Base-by-base conservation (phyloP, 306 rosid genomes). In the Prunus mume region DNA sequence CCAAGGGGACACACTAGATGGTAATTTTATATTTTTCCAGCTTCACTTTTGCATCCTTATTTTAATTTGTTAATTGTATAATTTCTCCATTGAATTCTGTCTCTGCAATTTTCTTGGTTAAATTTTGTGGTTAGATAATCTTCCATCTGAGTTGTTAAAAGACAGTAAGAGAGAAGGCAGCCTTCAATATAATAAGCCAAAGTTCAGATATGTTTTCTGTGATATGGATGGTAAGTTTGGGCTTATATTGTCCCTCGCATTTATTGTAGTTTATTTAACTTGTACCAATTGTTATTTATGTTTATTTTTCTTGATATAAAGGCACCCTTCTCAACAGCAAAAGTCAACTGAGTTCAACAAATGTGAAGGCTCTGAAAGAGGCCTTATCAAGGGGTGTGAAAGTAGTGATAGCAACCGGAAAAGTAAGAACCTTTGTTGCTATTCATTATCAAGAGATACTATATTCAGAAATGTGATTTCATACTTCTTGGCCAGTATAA, bases 381-480 rank as follows among this genome's bases (percentile, higher is more conserved):
- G 99, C 89, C 45, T 62, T 83, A 52, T 84, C 85, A 45, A 92
- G 93, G 85, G 99, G 97, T 80, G 92, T 92, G 80, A 90, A 95
- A 82, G 84, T 95, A 85, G 93, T 95, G 78, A 89, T 95, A 73
- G 98, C 98, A 81, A 95, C 98, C 0, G 98, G 98, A 80, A 95
- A 95, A 87, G 97, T 95, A 88, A 82, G 93, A 66, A 22, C 15
- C 82, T 49, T 68, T 78, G 18, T 41, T 71, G 49, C 25, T 6
- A 14, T 45, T 71, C 60, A 55, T 19, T 76, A 8, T 56, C 47
- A 27, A 12, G 68, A 45, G 60, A 68, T 13, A 57, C 14, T 49
- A 15, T 45, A 41, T 30, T n/a, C 62, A 5, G 62, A 58, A 58
- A 47, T 30, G 2, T 60, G 51, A 20, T 34, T 60, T 43, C 69